Base-by-base conservation (phyloP, 139 green algal species). In the Chlorella sp. region DNA sequence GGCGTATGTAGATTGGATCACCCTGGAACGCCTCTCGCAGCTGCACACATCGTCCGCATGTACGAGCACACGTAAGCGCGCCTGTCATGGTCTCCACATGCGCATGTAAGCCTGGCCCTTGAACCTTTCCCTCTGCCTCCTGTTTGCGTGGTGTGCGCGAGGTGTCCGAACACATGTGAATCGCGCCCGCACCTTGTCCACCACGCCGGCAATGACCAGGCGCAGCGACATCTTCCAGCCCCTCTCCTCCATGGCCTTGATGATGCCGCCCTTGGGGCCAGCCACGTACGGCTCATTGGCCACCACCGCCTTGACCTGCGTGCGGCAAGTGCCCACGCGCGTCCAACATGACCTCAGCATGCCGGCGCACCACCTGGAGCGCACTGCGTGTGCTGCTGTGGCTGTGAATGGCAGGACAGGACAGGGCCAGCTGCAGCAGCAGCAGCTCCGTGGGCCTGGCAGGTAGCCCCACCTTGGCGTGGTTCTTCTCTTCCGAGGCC, bases 211-310 rank as follows among this genome's bases (percentile, higher is more conserved):
- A n/a, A 34, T 5, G 23, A 71, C 3, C 35, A 71, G 65, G 29
- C 75, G 62, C 23, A 62, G 50, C 35, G 76, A 24, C 17, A 49
- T 32, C 63, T 76, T 2, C 27, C 65, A 26, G 6, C 75, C 75
- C 1, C 75, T 70, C 65, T 80, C 75, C 70, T 73, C 33, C 2
- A 64, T 35, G 2, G 71, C 74, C 74, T 74, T 71, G 6, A 35
- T 22, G 2, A 75, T 60, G 27, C 70, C 71, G 20, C 35, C 31
- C 17, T 66, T 68, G n/a, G n/a, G n/a, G 1, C 67, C 74, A 10
- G 31, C 42, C 55, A 80, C 63, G 62, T 73, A 80, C 2, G 75
- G 75, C 67, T 76, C 75, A 35, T 80, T 80, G 29, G 75, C 70
- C 50, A 80, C 69, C 26, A 80, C 70, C 1, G 60, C 63, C 26